Base-by-base conservation (phyloP, 495 filamentous ascomycete genomes). In the Xylaria venustula region DNA sequence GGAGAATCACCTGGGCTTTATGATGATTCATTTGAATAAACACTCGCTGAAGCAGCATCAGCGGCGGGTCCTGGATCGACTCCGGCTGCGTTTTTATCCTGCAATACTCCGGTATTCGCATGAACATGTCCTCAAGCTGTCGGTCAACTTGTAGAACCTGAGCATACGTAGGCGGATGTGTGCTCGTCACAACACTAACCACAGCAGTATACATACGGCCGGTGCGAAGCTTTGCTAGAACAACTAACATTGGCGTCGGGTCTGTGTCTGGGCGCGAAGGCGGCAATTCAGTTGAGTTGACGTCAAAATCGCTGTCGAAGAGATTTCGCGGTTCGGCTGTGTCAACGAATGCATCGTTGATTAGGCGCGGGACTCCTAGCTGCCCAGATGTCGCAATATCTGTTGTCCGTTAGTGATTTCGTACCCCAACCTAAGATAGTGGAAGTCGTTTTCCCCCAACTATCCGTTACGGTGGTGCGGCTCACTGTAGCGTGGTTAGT, bases 291-390 rank as follows among this genome's bases (percentile, higher is more conserved):
- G 26, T 58, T n/a, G 67, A 67, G 7, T 54, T 9, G 17, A 69
- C 66, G 60, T 70, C 63, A 26, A 78, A 69, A 51, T 78, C 76
- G 22, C 64, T 62, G 42, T 78, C 76, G 45, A 67, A 64, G 2
- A 78, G 63, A 57, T 77, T 78, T 5, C 72, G 66, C 1, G 76
- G 76, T 17, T 67, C 67, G 23, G 67, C 62, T 7, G 75, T 78
- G 53, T 78, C 75, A 34, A 62, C 62, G 6, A 72, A 67, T 12
- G 54, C 48, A 9, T 65, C 61, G 26, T 60, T 64, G 8, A 75
- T 57, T 41, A 70, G 64, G 30, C 70, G 67, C 7, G 78, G 77
- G 19, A 81, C 64, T 1, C 77, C 77, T 45, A 72, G 68, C 34
- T 75, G 62, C 20, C 57, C 61, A 0, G 77, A 76, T 22, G 74